A percentile compares a stretch with the other conserved stretches of the same genome.
Evolutionary conservation across 2,329 filamentous ascomycete genomes (phyloP).

Genomic region (Alternaria conjuncta): DNA sequence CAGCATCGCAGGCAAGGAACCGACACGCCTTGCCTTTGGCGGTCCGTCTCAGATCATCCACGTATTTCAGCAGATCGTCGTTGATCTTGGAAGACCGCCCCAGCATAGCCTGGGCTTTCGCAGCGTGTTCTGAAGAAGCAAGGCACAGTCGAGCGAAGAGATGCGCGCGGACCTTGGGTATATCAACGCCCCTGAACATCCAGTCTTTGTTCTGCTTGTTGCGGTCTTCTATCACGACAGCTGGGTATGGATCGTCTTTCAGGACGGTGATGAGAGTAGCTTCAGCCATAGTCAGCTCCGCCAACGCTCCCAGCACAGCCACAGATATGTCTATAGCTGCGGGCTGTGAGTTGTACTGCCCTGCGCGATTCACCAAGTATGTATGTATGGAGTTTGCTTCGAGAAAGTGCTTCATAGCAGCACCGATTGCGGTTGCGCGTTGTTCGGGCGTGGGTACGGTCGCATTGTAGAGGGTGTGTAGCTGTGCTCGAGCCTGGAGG

Average conservation of each 20-base stretch:
- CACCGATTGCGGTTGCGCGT: slow-evolving; percentile 71
- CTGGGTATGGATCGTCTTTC: slow-evolving; percentile 93
- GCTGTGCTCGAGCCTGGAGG: slow-evolving; percentile 71
- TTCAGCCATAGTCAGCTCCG: slow-evolving; percentile 77
- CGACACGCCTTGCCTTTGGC: slow-evolving; percentile 85
- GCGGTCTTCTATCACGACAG: slow-evolving; percentile 78
- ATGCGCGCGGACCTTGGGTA: slow-evolving; percentile 86
- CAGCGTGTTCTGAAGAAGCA: slow-evolving; percentile 85
- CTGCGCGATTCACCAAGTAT: slow-evolving; percentile 68
- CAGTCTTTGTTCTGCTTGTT: slow-evolving; percentile 88
- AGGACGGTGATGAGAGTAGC: slow-evolving; percentile 87
- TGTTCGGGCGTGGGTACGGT: slow-evolving; percentile 64
- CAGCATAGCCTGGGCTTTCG: slow-evolving; percentile 67
- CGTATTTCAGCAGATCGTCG: slow-evolving; percentile 72
- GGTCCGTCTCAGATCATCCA: slow-evolving; percentile 75
- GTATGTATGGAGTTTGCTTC: slow-evolving; percentile 80
- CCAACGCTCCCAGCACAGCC: slow-evolving; percentile 53
- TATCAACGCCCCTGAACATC: slow-evolving; percentile 92
- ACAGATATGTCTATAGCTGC: slow-evolving; percentile 51
- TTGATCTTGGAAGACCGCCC: slow-evolving; percentile 59
- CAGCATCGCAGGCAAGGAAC: slow-evolving; percentile 89
- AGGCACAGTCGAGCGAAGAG: slow-evolving; percentile 88
- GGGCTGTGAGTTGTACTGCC: slow-evolving; percentile 44
- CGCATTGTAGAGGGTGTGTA: slow-evolving; percentile 76
- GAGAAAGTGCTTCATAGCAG: slow-evolving; percentile 78